Evolutionary conservation across 23 red algal species (phyloP).

Genomic region (Gracilaria domingensis): DNA sequence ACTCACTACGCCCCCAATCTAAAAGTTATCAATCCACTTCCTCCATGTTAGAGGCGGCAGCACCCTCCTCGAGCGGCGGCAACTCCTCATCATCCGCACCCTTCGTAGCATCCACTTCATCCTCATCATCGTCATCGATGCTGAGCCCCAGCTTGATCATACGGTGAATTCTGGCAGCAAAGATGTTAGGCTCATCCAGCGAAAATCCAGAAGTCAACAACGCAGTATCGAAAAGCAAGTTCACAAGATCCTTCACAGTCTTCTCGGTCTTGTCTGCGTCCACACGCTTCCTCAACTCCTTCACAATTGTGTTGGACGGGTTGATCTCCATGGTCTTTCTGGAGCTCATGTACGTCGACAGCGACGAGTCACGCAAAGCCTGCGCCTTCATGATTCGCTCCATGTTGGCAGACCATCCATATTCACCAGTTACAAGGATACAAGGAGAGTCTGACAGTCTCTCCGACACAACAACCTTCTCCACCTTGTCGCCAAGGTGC

Average conservation of each 20-base stretch:
- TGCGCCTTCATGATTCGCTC: constrained; percentile 98
- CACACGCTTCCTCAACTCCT: constrained; percentile 85
- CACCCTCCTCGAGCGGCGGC: constrained; percentile 76
- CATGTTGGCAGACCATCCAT: constrained; percentile 98
- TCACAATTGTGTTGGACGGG: constrained; percentile 89
- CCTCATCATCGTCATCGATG: constrained; percentile 95
- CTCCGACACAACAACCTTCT: constrained; percentile 97
- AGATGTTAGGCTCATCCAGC: constrained; percentile 91
- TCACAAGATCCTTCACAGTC: constrained; percentile 96
- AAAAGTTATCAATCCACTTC: constrained; percentile 37
- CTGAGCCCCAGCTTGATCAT: constrained; percentile 96
- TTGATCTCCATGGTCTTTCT: constrained; percentile 97
- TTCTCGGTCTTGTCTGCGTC: constrained; percentile 97
- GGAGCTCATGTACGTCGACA: constrained; percentile 95
- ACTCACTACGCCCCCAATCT: background rate
- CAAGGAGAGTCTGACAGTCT: constrained; percentile 93
- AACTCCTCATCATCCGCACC: constrained; percentile 68
- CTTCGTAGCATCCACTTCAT: constrained; percentile 56
- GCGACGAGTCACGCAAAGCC: constrained; percentile 92
- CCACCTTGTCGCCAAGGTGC: constrained; percentile 94
- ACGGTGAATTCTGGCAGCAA: constrained; percentile 87
- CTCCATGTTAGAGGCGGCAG: constrained; percentile 71
- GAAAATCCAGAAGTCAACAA: constrained; percentile 91
- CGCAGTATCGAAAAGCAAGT: constrained; percentile 93
- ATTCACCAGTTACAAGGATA: constrained; percentile 94